Percentiles rank a stretch among this genome's conserved stretches.
Conservation (phyloP, 768 basidiomycete species). For the Auricularia cornea region DNA sequence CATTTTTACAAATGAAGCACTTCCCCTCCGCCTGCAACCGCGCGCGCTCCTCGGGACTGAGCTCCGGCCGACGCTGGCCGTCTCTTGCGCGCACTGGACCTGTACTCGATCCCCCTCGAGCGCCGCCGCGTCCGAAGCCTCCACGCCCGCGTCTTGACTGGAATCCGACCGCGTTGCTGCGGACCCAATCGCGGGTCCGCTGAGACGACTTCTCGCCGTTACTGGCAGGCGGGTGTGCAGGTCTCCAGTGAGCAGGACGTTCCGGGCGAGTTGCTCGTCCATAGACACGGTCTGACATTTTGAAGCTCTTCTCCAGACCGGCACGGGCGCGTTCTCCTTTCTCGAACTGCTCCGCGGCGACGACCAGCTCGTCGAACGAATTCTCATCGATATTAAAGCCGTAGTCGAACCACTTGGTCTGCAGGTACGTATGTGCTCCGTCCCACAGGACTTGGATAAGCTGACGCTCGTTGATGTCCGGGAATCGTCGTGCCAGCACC, state of each 20-base stretch:
- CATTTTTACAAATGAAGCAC: conserved; percentile 23
- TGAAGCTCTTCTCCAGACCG: background rate
- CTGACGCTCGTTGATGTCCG: conserved; percentile 19
- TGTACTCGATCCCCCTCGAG: background rate
- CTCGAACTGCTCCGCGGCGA: conserved; percentile 25
- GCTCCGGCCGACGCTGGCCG: background rate
- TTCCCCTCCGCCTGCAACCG: conserved; percentile 8
- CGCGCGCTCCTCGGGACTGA: background rate
- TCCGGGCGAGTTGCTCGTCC: background rate
- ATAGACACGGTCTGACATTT: background rate
- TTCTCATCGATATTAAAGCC: conserved; percentile 21
- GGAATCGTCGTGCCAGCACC: conserved; percentile 27
- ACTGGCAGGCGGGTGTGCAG: background rate
- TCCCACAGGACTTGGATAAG: conserved; percentile 28
- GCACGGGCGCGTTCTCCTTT: conserved; percentile 14
- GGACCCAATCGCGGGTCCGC: too few species aligned
- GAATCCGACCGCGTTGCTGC: too few species aligned
- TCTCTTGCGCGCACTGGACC: too few species aligned
- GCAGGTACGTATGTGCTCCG: conserved; percentile 19
- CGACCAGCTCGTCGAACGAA: conserved; percentile 17
- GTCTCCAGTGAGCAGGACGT: background rate
- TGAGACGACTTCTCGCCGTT: too few species aligned
- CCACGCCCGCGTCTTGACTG: too few species aligned
- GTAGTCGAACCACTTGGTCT: conserved; percentile 22
- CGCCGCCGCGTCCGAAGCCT: background rate